Base-by-base conservation (phyloP, 192 early-diverging fungal species). In the Kappamyces sp. region DNA sequence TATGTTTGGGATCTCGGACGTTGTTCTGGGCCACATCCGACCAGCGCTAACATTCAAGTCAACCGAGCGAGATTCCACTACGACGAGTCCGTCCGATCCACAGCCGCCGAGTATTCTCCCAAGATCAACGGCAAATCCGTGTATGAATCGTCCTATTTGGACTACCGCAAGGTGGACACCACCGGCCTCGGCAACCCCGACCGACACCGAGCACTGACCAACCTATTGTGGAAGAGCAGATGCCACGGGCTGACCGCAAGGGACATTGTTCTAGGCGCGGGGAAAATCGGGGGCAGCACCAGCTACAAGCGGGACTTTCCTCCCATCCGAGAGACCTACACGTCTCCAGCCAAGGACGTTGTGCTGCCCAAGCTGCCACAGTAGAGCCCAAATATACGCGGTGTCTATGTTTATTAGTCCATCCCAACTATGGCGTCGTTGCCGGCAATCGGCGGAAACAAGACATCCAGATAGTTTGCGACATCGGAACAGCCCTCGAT, bases 311-410 rank as follows among this genome's bases (percentile, higher is more conserved):
- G 22, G 7, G 47, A 49, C 15, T 49, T 29, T 43, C 42, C 22
- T 22, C 22, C 22, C 22, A 22, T 22, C 41, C 6, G 41, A 12
- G 41, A 42, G 6, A 9, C 12, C 41, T 6, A 42, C 7, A 12
- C 6, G 7, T 42, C 12, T 42, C 7, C 12, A 9, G 41, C 7
- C 41, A 6, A 12, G 12, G 41, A 42, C 7, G 12, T 12, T 12
- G 41, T 42, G 4, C 45, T 59, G 14, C 47, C 57, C 32, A 59
- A 59, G 14, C 41, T 11, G 4, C 29, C 40, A n/a, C 54, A 36
- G 41, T 65, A 62, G 54, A 59, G 59, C 39, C 64, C 40, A 7
- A 63, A 46, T 11, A 61, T 33, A 22, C 22, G 22, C 15, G 15
- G 15, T 12, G 9, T 31, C 22, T 22, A 22, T 45, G 43, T 12